These are phyloP conservation scores for Botrytis elliptica DNA, from an alignment of 2,329 filamentous ascomycete species.

Conservation along the genomic window DNA sequence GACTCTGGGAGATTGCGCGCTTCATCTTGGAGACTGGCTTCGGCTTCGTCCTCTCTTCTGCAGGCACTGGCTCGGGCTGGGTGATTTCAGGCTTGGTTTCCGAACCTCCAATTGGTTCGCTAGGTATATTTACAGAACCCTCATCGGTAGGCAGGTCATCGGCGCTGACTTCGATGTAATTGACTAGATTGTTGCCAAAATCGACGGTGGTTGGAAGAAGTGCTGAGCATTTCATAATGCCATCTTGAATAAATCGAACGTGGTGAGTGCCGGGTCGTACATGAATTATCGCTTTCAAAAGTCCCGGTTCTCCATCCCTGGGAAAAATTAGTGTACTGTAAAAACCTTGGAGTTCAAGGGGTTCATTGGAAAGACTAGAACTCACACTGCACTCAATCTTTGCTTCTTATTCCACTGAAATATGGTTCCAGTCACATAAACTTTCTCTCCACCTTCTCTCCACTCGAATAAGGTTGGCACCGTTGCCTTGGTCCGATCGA, in stretches of 20 bases:
- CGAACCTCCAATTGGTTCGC: conserved; percentile 25
- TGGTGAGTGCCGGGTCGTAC: conserved; percentile 94
- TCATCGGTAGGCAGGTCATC: conserved; percentile 58
- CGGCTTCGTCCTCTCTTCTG: conserved; percentile 40
- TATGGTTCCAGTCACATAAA: conserved; percentile 96
- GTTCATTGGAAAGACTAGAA: conserved; percentile 11
- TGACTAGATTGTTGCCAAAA: conserved; percentile 96
- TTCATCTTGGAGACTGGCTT: conserved; percentile 51
- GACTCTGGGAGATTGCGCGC: conserved; percentile 53
- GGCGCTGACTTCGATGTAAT: conserved; percentile 91
- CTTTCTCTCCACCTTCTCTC: conserved; percentile 73
- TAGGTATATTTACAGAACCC: conserved; percentile 24
- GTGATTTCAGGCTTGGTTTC: conserved; percentile 16
- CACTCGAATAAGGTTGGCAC: conserved; percentile 86
- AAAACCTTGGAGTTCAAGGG: neutral
- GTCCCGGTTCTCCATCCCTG: conserved; percentile 51
- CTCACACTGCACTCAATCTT: conserved; percentile 77
- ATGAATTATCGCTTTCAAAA: conserved; percentile 74
- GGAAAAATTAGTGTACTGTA: conserved; percentile 20
- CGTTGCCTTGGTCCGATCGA: conserved; percentile 72
- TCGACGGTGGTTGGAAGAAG: conserved; percentile 92
- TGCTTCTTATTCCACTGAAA: conserved; percentile 97
- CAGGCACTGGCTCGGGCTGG: conserved; percentile 36
- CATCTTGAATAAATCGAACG: conserved; percentile 92
- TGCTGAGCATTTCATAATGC: conserved; percentile 85